Percentiles rank a stretch among this genome's conserved stretches.
These are phyloP conservation scores for Tagetes erecta DNA, from an alignment of 129 eudicot genomes.

Conservation along the genomic window DNA sequence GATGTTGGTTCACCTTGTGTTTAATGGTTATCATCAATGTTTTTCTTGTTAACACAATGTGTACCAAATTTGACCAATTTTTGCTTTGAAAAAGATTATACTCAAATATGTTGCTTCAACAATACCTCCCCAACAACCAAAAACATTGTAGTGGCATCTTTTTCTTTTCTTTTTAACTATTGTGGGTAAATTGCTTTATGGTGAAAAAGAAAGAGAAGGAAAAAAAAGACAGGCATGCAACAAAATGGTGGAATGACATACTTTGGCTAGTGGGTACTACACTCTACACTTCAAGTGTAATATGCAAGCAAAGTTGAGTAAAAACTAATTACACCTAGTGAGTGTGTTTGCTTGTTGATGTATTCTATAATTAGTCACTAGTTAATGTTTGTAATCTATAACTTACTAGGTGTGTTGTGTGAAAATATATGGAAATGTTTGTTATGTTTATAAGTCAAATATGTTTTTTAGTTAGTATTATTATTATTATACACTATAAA, in stretches of 20 bases:
- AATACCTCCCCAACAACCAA: conserved; percentile 51
- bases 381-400: neutral
- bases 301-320: conserved; percentile 64
- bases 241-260: conserved; percentile 36
- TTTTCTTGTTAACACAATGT: neutral
- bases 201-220: conserved; percentile 52
- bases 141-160: conserved; percentile 42
- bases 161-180: conserved; percentile 43
- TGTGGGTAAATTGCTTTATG: conserved; percentile 47
- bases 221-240: conserved; percentile 39
- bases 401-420: too few relatives aligned
- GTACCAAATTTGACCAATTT: conserved; percentile 11
- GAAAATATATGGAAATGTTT: too few relatives aligned
- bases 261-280: conserved; percentile 28
- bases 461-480: too few relatives aligned
- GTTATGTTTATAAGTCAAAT: too few relatives aligned
- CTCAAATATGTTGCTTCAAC: conserved; percentile 44
- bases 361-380: neutral
- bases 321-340: conserved; percentile 29
- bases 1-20: neutral
- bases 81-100: conserved; percentile 30
- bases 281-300: conserved; percentile 39
- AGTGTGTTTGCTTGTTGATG: conserved; percentile 24
- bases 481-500: too few relatives aligned
- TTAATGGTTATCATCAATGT: neutral